Base-by-base conservation (phyloP, 2,329 filamentous ascomycete species). In the Fusarium avenaceum region DNA sequence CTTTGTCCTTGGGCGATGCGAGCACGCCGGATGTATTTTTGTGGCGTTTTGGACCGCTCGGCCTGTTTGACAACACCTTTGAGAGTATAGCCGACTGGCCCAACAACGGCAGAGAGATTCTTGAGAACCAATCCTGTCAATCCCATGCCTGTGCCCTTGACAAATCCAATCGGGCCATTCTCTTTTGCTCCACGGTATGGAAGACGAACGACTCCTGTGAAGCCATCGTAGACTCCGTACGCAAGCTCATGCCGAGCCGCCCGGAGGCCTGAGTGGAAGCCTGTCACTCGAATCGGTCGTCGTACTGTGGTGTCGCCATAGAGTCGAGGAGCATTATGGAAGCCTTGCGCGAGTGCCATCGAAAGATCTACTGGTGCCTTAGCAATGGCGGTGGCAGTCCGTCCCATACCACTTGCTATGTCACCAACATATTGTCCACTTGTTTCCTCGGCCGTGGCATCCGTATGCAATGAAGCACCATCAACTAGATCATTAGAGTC, bases 281-380 rank as follows among this genome's bases (percentile, higher is more conserved):
- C 90, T 1, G 88, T 91, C 42, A 92, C 86, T 9, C 88, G 84
- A 2, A 84, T 83, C 1, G 88, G 87, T 3, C 84, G 84, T 5
- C 90, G 85, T 3, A 92, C 90, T 2, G 89, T 92, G 48, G 87
- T 85, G 70, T 92, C 90, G 15, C 89, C 90, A 69, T 92, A 92
- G 0, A 92, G 81, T 3, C 89, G 85, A 2, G 90, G 90, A 0
- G 88, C 89, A 67, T 92, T 92, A 75, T 92, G 89, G 66, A 92
- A 91, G 2, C 89, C 90, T 73, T 91, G 89, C 2, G 88, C 87
- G 3, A 92, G 74, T 0, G 88, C 87, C 40, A 91, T 78, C 0
- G 85, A 83, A 4, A 91, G 75, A 69, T 90, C 85, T 67, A 90
- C 85, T 0, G 90, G 90, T 0, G 87, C 85, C 63, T 80, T 82